Conservation (phyloP, 139 green algal genomes). For the Chlamydomonas incerta region DNA sequence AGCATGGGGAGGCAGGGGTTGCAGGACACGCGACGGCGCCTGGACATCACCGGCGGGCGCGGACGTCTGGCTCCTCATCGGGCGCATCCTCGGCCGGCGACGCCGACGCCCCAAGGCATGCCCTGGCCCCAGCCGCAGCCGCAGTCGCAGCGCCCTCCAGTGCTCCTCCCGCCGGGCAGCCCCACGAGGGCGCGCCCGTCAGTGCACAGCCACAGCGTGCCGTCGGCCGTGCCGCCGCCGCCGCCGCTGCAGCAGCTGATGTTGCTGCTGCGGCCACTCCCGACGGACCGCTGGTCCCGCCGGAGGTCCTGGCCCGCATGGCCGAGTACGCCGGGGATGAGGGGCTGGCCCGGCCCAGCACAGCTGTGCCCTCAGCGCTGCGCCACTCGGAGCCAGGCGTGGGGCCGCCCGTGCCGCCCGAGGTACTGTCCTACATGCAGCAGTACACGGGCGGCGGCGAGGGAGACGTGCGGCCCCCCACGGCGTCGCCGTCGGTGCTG, state of each 20-base stretch:
- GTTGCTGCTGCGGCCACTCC: not conserved
- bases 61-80: not conserved
- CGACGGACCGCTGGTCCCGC: slow-evolving; percentile 22
- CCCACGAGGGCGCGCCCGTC: too few species aligned
- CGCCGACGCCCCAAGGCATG: too few species aligned
- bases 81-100: too few species aligned
- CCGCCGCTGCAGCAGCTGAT: too few species aligned
- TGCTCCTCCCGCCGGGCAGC: too few species aligned
- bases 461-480: not conserved
- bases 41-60: not conserved
- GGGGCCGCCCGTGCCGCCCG: slow-evolving; percentile 37
- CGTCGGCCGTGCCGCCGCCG: too few species aligned
- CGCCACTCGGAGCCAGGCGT: not conserved
- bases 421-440: slow-evolving; percentile 39
- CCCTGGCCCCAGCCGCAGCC: too few species aligned
- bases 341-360: slow-evolving; percentile 34
- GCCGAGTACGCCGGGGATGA: slow-evolving; percentile 32
- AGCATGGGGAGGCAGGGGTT: too few species aligned
- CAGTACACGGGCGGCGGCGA: slow-evolving; percentile 38
- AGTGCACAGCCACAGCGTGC: too few species aligned
- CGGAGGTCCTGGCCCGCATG: slow-evolving; percentile 21
- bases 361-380: slow-evolving; percentile 22
- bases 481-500: not conserved
- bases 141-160: too few species aligned
- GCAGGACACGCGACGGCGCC: too few species aligned